Percentiles rank a stretch among this genome's conserved stretches.
Evolutionary conservation across 192 early-diverging fungal genomes (phyloP).

Genomic region (Linnemannia elongata): DNA sequence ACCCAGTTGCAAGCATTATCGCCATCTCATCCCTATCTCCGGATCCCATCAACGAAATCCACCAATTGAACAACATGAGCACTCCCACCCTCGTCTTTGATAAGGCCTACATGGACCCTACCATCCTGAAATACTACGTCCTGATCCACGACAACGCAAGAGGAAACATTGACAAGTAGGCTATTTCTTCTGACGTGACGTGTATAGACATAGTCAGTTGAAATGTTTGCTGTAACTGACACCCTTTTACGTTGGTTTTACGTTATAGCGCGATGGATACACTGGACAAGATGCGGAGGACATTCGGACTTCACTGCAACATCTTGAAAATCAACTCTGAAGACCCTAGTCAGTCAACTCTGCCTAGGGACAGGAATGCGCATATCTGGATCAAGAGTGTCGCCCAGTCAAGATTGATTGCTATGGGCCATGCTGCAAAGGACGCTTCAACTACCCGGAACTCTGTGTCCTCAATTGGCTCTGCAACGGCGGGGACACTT

Average conservation of each 20-base stretch:
- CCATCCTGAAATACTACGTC: constrained; percentile 85
- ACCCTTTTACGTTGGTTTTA: neutral
- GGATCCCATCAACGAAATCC: constrained; percentile 82
- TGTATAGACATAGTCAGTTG: neutral
- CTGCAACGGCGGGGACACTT: constrained; percentile 22
- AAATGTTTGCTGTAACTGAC: neutral
- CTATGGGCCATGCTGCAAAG: constrained; percentile 33
- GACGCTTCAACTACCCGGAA: constrained; percentile 17
- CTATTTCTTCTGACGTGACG: neutral
- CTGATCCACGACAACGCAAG: constrained; percentile 85
- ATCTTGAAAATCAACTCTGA: constrained; percentile 74
- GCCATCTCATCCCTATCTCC: constrained; percentile 73
- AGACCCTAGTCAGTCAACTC: constrained; percentile 17
- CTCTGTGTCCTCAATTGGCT: constrained; percentile 36
- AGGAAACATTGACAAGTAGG: constrained; percentile 67
- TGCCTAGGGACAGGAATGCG: constrained; percentile 38
- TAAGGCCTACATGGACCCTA: constrained; percentile 83
- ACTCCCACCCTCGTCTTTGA: constrained; percentile 70
- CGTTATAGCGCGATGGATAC: constrained; percentile 67
- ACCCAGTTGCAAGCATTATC: constrained; percentile 91
- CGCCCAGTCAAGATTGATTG: constrained; percentile 45
- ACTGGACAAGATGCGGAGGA: constrained; percentile 74
- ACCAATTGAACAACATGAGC: constrained; percentile 66
- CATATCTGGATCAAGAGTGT: constrained; percentile 64
- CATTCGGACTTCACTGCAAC: constrained; percentile 73